Evolutionary conservation across 441 rosid genomes (phyloP).

Genomic region (Pelargonium cotyledonis): DNA sequence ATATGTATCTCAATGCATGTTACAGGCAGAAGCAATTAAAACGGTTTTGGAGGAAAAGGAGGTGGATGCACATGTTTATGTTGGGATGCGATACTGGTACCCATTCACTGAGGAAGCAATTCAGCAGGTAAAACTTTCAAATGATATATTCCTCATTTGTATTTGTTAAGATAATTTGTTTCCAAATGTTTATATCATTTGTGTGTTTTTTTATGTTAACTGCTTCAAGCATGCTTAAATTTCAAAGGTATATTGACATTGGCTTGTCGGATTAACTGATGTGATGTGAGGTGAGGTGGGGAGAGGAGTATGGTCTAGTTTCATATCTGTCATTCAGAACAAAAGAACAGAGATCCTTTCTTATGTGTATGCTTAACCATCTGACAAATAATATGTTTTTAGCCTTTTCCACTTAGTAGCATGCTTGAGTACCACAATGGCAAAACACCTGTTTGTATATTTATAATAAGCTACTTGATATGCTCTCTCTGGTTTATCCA

Average conservation of each 20-base stretch:
- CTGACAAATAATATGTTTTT: neutral
- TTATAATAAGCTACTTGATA: neutral
- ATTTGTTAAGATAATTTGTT: neutral
- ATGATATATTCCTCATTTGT: neutral
- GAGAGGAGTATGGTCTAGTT: neutral
- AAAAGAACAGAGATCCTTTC: neutral
- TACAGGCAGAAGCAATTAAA: conserved; percentile 59
- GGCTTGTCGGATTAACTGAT: neutral
- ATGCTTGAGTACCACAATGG: neutral
- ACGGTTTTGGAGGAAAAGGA: conserved; percentile 59
- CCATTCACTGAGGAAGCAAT: conserved; percentile 92
- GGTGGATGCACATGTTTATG: conserved; percentile 54
- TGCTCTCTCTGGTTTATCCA: neutral
- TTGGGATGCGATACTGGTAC: conserved; percentile 88
- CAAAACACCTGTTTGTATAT: neutral
- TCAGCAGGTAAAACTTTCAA: conserved; percentile 48
- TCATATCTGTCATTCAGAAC: neutral
- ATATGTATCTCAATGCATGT: conserved; percentile 8
- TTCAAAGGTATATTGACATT: neutral
- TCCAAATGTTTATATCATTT: neutral
- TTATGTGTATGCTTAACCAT: neutral
- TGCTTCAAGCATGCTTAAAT: neutral
- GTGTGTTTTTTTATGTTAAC: neutral
- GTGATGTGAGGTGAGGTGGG: neutral
- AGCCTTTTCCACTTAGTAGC: too few relatives aligned